These are phyloP conservation scores for Darksidea phi DNA, from an alignment of 495 filamentous ascomycete genomes.

Conservation along the genomic window DNA sequence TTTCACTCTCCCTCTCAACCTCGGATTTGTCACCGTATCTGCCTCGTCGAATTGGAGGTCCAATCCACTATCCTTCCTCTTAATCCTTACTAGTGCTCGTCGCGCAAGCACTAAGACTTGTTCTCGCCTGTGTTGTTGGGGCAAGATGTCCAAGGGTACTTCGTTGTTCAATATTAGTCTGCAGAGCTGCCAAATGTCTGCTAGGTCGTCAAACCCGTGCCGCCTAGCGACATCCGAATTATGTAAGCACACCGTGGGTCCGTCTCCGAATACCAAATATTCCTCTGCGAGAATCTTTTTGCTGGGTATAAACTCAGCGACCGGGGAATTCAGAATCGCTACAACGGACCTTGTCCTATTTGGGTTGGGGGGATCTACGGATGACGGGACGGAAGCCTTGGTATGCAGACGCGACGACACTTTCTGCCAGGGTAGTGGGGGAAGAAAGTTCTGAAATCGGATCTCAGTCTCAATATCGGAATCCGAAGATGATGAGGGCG, in stretches of 20 bases:
- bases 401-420: constrained; percentile 48
- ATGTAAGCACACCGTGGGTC: constrained; percentile 72
- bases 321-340: constrained; percentile 60
- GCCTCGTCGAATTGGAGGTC: constrained; percentile 49
- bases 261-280: constrained; percentile 82
- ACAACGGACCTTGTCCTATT: constrained; percentile 56
- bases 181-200: constrained; percentile 80
- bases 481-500: constrained; percentile 52
- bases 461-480: constrained; percentile 63
- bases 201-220: constrained; percentile 70
- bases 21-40: constrained; percentile 36
- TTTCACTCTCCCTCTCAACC: constrained; percentile 60
- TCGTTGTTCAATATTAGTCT: constrained; percentile 73
- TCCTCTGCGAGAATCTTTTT: constrained; percentile 71
- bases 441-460: constrained; percentile 51
- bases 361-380: constrained; percentile 39
- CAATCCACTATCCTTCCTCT: constrained; percentile 50
- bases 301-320: constrained; percentile 64
- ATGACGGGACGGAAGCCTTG: constrained; percentile 53
- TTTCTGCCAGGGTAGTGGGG: constrained; percentile 55
- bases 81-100: constrained; percentile 42
- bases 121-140: constrained; percentile 50
- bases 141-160: constrained; percentile 65
- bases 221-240: constrained; percentile 77
- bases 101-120: constrained; percentile 62